Evolutionary conservation across 1,284 basidiomycete species (phyloP).

Genomic region (Moesziomyces antarcticus): DNA sequence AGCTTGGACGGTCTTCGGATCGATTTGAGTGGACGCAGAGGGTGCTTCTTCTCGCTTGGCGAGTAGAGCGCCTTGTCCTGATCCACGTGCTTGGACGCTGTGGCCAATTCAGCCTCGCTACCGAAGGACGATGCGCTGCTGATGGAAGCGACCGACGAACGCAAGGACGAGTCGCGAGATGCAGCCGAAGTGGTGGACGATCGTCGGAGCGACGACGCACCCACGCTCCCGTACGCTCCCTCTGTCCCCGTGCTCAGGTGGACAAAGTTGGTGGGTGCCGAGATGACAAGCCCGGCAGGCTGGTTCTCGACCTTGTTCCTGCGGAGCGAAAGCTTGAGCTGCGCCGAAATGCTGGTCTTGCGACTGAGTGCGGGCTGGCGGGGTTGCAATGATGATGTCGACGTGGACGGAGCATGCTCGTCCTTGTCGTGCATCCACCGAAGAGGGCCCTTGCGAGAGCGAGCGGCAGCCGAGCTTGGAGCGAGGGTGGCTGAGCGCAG

Average conservation of each 20-base stretch:
- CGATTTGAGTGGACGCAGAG: slow-evolving; percentile 30
- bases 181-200: slow-evolving; percentile 7
- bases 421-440: slow-evolving; percentile 33
- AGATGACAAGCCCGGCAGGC: slow-evolving; percentile 13
- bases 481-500: slow-evolving; percentile 22
- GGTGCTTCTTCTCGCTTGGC: slow-evolving; percentile 4
- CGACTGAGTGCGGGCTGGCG: slow-evolving; percentile 20
- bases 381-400: slow-evolving; percentile 1
- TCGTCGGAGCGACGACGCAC: slow-evolving; percentile 4
- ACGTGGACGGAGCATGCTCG: slow-evolving; percentile 12
- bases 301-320: slow-evolving; percentile 15
- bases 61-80: slow-evolving; percentile 17
- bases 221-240: neutral
- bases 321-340: slow-evolving; percentile 29
- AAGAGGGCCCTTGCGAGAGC: slow-evolving; percentile 14
- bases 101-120: neutral
- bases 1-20: slow-evolving; percentile 23
- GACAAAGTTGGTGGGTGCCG: slow-evolving; percentile 31
- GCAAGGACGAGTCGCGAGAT: slow-evolving; percentile 6
- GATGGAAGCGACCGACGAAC: slow-evolving; percentile 9
- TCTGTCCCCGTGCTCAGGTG: slow-evolving; percentile 26
- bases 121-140: slow-evolving; percentile 1
- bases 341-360: slow-evolving; percentile 32
- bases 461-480: slow-evolving; percentile 5
- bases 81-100: neutral